A percentile compares a stretch with the other conserved stretches of the same genome.
Evolutionary conservation across 176 grass and related monocot species (phyloP).

Genomic region (Bonia amplexicaulis): DNA sequence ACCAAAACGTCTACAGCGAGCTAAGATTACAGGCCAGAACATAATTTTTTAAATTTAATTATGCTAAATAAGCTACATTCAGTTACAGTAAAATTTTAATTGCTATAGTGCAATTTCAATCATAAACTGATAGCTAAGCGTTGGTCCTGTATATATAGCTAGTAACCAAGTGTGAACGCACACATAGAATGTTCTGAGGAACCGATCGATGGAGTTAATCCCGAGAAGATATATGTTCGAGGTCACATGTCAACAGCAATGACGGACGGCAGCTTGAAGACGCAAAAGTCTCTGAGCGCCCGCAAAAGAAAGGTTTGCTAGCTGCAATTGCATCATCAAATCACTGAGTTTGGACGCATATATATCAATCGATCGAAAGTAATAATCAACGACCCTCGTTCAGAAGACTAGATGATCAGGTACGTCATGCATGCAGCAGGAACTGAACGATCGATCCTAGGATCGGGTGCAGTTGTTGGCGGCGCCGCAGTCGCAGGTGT

Average conservation of each 20-base stretch:
- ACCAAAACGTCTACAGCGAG: no score
- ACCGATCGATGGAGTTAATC: background rate
- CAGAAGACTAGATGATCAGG: background rate
- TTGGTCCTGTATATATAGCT: no score
- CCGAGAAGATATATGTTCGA: background rate
- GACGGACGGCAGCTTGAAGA: background rate
- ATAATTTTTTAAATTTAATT: no score
- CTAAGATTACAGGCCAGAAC: no score
- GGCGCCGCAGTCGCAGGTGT: constrained; percentile 55
- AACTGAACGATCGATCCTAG: background rate
- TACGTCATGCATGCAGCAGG: background rate
- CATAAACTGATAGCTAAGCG: no score
- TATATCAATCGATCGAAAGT: background rate
- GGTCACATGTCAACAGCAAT: background rate
- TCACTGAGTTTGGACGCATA: background rate
- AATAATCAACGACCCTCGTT: background rate
- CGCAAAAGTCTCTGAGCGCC: background rate
- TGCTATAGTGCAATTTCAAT: no score
- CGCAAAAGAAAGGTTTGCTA: background rate
- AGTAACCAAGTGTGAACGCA: background rate
- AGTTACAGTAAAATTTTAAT: no score
- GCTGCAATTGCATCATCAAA: background rate
- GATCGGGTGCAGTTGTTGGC: constrained; percentile 36
- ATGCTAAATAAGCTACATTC: no score
- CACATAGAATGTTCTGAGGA: background rate